Percentiles rank a stretch among this genome's conserved stretches.
Evolutionary conservation across 78 protist species (phyloP).

Genomic region (Mantamonas sphyraenae): DNA sequence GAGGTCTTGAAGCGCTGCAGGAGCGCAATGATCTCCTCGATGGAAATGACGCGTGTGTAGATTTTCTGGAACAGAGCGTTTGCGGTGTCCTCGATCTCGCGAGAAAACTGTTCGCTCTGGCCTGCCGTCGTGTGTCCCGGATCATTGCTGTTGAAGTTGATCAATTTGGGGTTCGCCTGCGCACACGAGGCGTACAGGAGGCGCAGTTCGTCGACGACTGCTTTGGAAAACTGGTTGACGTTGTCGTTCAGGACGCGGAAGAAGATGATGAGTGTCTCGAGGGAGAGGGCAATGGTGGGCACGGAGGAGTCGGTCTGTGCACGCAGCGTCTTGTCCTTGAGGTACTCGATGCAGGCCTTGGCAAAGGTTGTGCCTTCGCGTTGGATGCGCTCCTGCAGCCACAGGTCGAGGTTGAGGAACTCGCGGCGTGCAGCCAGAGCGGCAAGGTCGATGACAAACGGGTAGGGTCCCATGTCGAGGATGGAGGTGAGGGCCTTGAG

Average conservation of each 20-base stretch:
- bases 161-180: no score
- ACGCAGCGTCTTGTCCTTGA: conserved; percentile 17
- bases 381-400: conserved; percentile 56
- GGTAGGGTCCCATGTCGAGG: conserved; percentile 10
- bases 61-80: conserved; percentile 62
- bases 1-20: conserved; percentile 44
- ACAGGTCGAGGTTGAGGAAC: conserved; percentile 55
- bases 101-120: conserved; percentile 8
- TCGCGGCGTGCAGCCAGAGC: conserved; percentile 68
- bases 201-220: not conserved
- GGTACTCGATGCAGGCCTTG: conserved; percentile 28
- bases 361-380: conserved; percentile 21
- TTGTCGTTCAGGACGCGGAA: not conserved
- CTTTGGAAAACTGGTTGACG: not conserved
- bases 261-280: not conserved
- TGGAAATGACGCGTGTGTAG: conserved; percentile 38
- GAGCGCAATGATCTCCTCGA: conserved; percentile 43
- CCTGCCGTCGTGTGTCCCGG: not conserved
- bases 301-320: not conserved
- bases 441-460: conserved; percentile 72
- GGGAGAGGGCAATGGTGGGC: not conserved
- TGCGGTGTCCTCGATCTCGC: conserved; percentile 72
- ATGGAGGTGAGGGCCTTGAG: conserved; percentile 30
- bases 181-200: not conserved
- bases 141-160: no score